phyloP scores from a whole-genome alignment of 345 rosid species.

The Populus nigra region DNA sequence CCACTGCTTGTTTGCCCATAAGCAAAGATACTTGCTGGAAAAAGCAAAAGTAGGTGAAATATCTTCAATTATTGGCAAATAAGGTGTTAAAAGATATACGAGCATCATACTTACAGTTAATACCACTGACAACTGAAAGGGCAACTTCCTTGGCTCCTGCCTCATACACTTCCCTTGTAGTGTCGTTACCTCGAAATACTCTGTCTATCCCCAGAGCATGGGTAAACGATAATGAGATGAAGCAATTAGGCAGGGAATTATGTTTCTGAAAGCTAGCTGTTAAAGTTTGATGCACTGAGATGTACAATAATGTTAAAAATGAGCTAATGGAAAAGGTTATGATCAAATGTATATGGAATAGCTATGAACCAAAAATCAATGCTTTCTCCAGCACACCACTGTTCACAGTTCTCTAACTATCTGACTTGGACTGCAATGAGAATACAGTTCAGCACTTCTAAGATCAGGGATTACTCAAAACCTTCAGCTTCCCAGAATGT shows the following conservation, averaged over 20 bases:
- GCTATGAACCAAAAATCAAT: too few relatives aligned
- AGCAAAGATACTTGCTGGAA: slow-evolving; percentile 89
- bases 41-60: slow-evolving; percentile 1
- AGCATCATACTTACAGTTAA: slow-evolving; percentile 63
- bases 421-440: not conserved
- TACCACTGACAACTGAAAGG: slow-evolving; percentile 83
- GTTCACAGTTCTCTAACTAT: not conserved
- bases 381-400: not conserved
- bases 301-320: not conserved
- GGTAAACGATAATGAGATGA: slow-evolving; percentile 8
- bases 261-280: not conserved
- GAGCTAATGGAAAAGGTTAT: not conserved
- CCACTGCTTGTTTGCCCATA: slow-evolving; percentile 99
- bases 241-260: not conserved
- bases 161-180: slow-evolving; percentile 76
- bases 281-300: slow-evolving; percentile 14
- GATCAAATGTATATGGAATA: not conserved
- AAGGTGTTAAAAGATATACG: not conserved
- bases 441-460: not conserved
- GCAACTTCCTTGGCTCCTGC: slow-evolving; percentile 85
- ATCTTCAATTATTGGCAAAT: not conserved
- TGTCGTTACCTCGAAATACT: slow-evolving; percentile 83
- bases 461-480: not conserved
- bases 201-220: slow-evolving; percentile 53
- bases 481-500: not conserved